Conservation (phyloP, 2,329 filamentous ascomycete species). For the Penicillium hesseltinei region DNA sequence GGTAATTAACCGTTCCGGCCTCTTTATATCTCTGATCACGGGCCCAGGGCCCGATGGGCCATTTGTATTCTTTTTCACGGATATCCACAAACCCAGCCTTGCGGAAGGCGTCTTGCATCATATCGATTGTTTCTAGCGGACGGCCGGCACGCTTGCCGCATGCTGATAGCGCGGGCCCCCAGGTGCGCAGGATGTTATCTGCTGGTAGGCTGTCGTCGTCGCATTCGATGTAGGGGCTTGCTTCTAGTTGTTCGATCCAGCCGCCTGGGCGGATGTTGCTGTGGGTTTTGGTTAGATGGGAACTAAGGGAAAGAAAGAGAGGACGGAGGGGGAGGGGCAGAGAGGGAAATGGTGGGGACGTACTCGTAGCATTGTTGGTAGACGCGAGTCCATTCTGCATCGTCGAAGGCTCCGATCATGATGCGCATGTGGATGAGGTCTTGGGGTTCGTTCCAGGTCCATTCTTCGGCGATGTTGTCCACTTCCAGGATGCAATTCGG, state of each 20-base stretch:
- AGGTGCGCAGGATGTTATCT: constrained; percentile 15
- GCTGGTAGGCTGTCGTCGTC: constrained; percentile 18
- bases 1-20: constrained; percentile 41
- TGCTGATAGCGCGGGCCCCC: constrained; percentile 16
- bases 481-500: constrained; percentile 31
- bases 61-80: constrained; percentile 27
- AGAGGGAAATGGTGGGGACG: not conserved
- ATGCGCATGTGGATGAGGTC: constrained; percentile 28
- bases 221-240: constrained; percentile 16
- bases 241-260: constrained; percentile 24
- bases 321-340: no score
- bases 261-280: constrained; percentile 22
- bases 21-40: constrained; percentile 30
- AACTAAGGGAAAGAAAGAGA: no score
- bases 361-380: constrained; percentile 23
- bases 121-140: constrained; percentile 22
- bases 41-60: constrained; percentile 34
- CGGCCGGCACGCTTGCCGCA: constrained; percentile 26
- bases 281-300: not conserved
- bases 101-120: constrained; percentile 23
- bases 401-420: constrained; percentile 16
- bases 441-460: constrained; percentile 25
- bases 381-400: constrained; percentile 16
- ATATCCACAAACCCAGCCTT: constrained; percentile 34
- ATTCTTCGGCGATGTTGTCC: constrained; percentile 25